Base-by-base conservation (phyloP, 768 basidiomycete genomes). In the Lactarius tabidus region DNA sequence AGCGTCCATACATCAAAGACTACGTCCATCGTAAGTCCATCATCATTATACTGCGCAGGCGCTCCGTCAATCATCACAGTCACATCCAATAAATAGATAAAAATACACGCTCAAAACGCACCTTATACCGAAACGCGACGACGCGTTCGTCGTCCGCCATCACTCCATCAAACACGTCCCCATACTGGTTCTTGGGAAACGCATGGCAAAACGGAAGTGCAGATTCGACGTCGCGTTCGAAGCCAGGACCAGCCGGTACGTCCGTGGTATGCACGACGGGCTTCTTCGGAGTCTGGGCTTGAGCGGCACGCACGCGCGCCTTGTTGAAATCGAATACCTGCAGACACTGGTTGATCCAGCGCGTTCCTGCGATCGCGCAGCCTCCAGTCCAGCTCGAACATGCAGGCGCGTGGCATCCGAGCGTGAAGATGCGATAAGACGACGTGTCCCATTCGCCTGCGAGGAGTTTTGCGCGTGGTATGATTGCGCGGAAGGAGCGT, bases 131-230 rank as follows among this genome's bases (percentile, higher is more conserved):
- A 15, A 62, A 23, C 10, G n/a, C 53, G 17, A 55, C 53, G 29
- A 62, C 26, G 29, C 38, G 60, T 29, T 62, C 60, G 20, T 62
- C 53, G 28, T 62, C 60, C 53, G 60, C 60, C 39, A 62, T 10
- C 31, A 62, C 35, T 3, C 38, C 48, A 10, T 60, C 48, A 60
- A 48, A 18, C 15, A 18, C 15, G 33, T n/a, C 48, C 4, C 36
- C 17, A 9, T 18, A 51, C 26, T 31, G 38, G 10, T 55, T 62
- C 31, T 7, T 18, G 2, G 53, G 60, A 15, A 41, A 9, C 8
- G 33, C 2, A 7, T 51, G 59, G 35, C 35, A 38, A 39, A 28
- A 52, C 20, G 48, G 48, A 36, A 60, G 35, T 17, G 51, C 12
- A 15, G 45, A 59, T 33, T 1, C 9, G 20, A 41, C 15, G 5